Evolutionary conservation across 208 protist species (phyloP), one percentile per base, ranked within the genome.

Genomic region (Acanthamoeba healyi): DNA sequence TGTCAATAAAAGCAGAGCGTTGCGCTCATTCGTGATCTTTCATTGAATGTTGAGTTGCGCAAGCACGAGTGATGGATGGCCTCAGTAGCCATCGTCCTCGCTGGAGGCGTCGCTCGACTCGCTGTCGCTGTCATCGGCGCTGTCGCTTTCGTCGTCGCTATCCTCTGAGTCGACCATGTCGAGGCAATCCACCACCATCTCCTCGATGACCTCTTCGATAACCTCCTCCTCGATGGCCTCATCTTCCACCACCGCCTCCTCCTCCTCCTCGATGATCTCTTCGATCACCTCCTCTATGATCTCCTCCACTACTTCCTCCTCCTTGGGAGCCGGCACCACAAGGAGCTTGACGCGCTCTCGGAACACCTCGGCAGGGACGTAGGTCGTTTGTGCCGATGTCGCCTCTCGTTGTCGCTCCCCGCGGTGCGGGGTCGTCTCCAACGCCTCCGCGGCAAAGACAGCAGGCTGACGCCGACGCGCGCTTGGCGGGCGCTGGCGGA

Each of bases 141-240:
- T 91, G 5, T 91, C 84, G 42, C 84, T 91, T 6, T 88, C 81
- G 79, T 58, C 36, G 34, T 91, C 84, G 61, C 84, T 91, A 3
- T 91, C 72, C 24, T 38, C 54, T 19, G 61, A 91, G 34, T 91
- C 84, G 54, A 49, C 70, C 38, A 44, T 36, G 19, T 72, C 61
- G 54, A 72, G 44, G 29, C 7, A 74, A n/a, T 74, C 56, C 34
- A 63, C 38, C n/a, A n/a, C n/a, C n/a, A n/a, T n/a, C 32, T 89
- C 82, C 19, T 58, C 51, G 51, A 58, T 58, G 51, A 58, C 51
- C n/a, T 36, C 26, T 63, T 88, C 54, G 49, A 38, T 61, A 2
- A 65, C n/a, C 44, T 36, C 72, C 72, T 54, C 44, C 2, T n/a
- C 38, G 1, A 82, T 74, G 10, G 17, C 65, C 34, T 38, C n/a